A percentile compares a stretch with the other conserved stretches of the same genome.
These are phyloP conservation scores for Candida succiphila DNA, from an alignment of 805 yeast genomes.

Conservation along the genomic window DNA sequence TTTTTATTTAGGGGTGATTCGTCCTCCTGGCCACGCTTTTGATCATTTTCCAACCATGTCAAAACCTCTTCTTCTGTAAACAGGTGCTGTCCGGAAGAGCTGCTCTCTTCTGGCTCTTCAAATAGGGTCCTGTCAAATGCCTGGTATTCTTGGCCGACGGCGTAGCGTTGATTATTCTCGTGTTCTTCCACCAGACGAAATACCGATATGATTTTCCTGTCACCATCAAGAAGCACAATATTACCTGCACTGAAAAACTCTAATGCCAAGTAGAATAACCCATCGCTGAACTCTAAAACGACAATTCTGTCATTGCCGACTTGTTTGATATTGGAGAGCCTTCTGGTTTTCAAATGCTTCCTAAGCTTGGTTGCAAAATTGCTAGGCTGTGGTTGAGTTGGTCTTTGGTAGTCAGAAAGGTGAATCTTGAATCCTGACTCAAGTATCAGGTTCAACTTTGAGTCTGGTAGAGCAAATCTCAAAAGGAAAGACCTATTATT, in stretches of 20 bases:
- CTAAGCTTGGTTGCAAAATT: conserved; percentile 79
- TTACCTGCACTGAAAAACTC: conserved; percentile 97
- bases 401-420: conserved; percentile 70
- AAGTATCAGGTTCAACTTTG: conserved; percentile 62
- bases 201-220: conserved; percentile 55
- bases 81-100: conserved; percentile 2
- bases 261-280: conserved; percentile 62
- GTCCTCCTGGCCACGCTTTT: conserved; percentile 7
- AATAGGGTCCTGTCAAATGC: conserved; percentile 50
- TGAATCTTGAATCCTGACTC: conserved; percentile 85
- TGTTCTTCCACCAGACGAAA: conserved; percentile 74
- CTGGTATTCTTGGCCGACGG: conserved; percentile 65
- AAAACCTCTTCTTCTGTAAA: conserved; percentile 24
- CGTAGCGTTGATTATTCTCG: conserved; percentile 51
- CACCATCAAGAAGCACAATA: conserved; percentile 63
- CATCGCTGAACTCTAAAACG: conserved; percentile 79
- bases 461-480: conserved; percentile 77
- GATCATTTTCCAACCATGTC: conserved; percentile 31
- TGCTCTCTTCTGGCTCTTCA: conserved; percentile 7
- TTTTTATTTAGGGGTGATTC: conserved; percentile 22
- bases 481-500: conserved; percentile 65
- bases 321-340: conserved; percentile 65
- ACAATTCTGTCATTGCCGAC: conserved; percentile 75
- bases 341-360: conserved; percentile 73
- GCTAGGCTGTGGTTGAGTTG: conserved; percentile 74